Evolutionary conservation across 208 protist species (phyloP), one percentile per base, ranked within the genome.

Genomic region (Strigomonas culicis): DNA sequence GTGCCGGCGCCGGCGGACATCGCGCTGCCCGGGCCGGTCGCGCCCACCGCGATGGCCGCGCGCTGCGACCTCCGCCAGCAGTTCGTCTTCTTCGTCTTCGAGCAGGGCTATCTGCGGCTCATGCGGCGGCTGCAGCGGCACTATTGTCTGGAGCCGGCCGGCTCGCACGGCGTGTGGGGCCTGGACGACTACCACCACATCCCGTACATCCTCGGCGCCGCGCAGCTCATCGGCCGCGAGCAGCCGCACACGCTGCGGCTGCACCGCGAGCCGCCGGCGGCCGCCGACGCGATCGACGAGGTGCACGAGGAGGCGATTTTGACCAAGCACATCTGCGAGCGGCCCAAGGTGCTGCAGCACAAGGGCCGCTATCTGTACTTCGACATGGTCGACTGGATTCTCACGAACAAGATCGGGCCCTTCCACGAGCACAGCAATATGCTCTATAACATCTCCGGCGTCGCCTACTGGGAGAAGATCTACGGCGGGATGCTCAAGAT

Each of bases 141-240:
- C 67, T 98, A 97, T 77, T 77, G 69, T 19, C 66, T 99, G 15
- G 98, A 99, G 82, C 98, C 98, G 10, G 98, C 98, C 0, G 98
- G 98, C 19, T 97, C 90, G 28, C 98, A 99, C 59, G 98, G 98
- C 22, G 98, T 99, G 25, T 99, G 98, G 98, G 96, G 97, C 13
- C 79, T 99, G 1, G 99, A 99, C 72, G 99, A 99, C 73, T 99
- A 98, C 67, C 97, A 99, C 60, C 98, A 99, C 76, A 68, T 99
- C n/a, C 94, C 96, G 2, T 99, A 98, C 72, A 69, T 99, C 1
- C 98, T 95, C 32, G 99, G 99, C 7, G 79, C 93, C 19, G 68
- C 97, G 15, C 99, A 99, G 88, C 84, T 99, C 0, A 84, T 95
- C 19, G 84, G 83, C 28, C 74, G 80, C 28, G 74, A 86, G 24